A percentile compares a stretch with the other conserved stretches of the same genome.
Evolutionary conservation across 1,284 basidiomycete species (phyloP).

Genomic region (Apiotrichum brassicae): DNA sequence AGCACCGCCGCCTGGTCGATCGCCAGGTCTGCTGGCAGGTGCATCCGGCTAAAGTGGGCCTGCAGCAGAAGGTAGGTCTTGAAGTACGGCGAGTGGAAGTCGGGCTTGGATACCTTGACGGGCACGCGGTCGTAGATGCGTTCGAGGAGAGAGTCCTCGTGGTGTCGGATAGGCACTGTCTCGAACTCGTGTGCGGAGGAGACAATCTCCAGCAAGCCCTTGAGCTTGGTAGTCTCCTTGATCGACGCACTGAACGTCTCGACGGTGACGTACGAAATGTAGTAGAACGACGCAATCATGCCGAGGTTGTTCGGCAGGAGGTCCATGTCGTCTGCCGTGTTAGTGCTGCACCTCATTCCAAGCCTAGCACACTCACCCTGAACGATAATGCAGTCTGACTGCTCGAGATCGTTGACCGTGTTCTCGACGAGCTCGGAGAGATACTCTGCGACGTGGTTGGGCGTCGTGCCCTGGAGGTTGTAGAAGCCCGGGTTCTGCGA

Average conservation of each 20-base stretch:
- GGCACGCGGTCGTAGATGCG: constrained; percentile 96
- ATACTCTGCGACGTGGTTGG: constrained; percentile 87
- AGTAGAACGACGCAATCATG: constrained; percentile 78
- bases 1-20: constrained; percentile 83
- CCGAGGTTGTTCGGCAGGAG: constrained; percentile 83
- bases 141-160: constrained; percentile 72
- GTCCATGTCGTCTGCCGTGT: constrained; percentile 77
- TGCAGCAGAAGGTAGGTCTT: constrained; percentile 96
- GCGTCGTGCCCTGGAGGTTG: constrained; percentile 86
- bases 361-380: constrained; percentile 53
- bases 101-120: constrained; percentile 78
- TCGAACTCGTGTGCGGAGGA: constrained; percentile 96
- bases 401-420: constrained; percentile 82
- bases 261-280: constrained; percentile 76
- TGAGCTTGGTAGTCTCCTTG: constrained; percentile 95
- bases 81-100: constrained; percentile 93
- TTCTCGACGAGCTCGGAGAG: constrained; percentile 93
- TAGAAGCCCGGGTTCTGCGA: constrained; percentile 85
- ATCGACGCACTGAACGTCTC: constrained; percentile 95
- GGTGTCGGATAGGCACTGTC: constrained; percentile 83
- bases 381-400: constrained; percentile 90
- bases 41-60: constrained; percentile 90
- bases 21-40: constrained; percentile 84
- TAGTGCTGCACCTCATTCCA: neutral
- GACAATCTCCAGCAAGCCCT: constrained; percentile 92